These are phyloP conservation scores for Pseudocercospora crystallina DNA, from an alignment of 2,329 filamentous ascomycete species.

Conservation along the genomic window DNA sequence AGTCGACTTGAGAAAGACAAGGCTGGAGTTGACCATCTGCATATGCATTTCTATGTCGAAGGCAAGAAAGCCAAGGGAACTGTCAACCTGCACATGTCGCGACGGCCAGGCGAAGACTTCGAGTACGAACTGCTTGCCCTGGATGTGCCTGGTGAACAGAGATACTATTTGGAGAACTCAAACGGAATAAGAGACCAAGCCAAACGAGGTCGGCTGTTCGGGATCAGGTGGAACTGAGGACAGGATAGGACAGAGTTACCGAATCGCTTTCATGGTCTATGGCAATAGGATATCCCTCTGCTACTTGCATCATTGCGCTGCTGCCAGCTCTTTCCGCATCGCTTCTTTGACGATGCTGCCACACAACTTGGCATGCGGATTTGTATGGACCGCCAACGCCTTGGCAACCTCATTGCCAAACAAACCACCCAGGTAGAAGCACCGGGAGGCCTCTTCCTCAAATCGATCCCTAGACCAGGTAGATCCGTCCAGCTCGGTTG, in stretches of 20 bases:
- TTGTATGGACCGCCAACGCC: slow-evolving; percentile 59
- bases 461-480: slow-evolving; percentile 35
- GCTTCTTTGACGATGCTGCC: slow-evolving; percentile 62
- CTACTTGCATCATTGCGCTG: slow-evolving; percentile 13
- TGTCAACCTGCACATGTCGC: slow-evolving; percentile 76
- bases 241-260: neutral
- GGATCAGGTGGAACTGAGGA: slow-evolving; percentile 56
- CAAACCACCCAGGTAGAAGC: slow-evolving; percentile 55
- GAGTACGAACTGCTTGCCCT: slow-evolving; percentile 78
- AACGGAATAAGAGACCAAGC: slow-evolving; percentile 47
- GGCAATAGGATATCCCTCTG: too few species aligned
- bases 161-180: slow-evolving; percentile 65
- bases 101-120: slow-evolving; percentile 62
- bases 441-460: slow-evolving; percentile 56
- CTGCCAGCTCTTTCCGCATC: slow-evolving; percentile 54
- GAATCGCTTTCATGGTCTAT: too few species aligned
- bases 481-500: slow-evolving; percentile 36
- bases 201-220: slow-evolving; percentile 55
- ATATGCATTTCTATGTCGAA: slow-evolving; percentile 84
- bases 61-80: slow-evolving; percentile 72
- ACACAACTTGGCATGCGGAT: slow-evolving; percentile 64
- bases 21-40: slow-evolving; percentile 74
- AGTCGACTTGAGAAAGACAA: slow-evolving; percentile 61
- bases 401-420: slow-evolving; percentile 59
- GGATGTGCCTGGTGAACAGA: slow-evolving; percentile 68